phyloP scores from a whole-genome alignment of 805 yeast genomes.

The Sungouiella thailandica region DNA sequence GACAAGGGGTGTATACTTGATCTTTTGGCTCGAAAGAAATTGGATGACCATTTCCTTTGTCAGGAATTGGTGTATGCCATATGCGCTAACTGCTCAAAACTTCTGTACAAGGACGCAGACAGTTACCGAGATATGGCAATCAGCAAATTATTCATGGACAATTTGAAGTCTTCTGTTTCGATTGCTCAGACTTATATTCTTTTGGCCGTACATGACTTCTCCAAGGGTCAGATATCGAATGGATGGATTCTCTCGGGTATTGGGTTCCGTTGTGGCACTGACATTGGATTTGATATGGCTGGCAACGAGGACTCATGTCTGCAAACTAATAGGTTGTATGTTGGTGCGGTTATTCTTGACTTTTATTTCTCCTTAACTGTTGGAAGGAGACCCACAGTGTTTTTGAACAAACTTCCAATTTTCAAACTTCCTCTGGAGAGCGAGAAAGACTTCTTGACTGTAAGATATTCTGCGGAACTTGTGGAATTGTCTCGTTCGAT shows the following conservation, averaged over 20 bases:
- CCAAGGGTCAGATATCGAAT: constrained; percentile 13
- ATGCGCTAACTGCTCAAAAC: constrained; percentile 9
- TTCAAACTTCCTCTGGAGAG: constrained; percentile 11
- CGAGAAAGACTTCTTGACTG: constrained; percentile 7
- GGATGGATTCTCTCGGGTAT: constrained; percentile 15
- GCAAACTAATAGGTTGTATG: constrained; percentile 8
- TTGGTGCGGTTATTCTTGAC: constrained; percentile 12
- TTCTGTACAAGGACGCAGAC: constrained; percentile 11
- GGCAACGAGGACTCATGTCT: constrained; percentile 1
- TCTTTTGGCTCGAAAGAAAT: constrained; percentile 8
- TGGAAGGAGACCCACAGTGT: constrained; percentile 10
- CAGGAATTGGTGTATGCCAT: constrained; percentile 12
- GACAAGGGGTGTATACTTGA: constrained; percentile 8
- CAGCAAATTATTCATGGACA: constrained; percentile 6
- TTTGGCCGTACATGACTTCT: constrained; percentile 11
- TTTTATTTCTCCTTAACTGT: constrained; percentile 11
- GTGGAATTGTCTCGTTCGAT: constrained; percentile 12
- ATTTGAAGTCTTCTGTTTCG: constrained; percentile 8
- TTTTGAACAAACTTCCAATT: constrained; percentile 7
- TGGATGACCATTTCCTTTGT: constrained; percentile 7
- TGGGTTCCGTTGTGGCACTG: constrained; percentile 12
- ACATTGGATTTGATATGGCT: constrained; percentile 12
- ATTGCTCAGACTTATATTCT: constrained; percentile 12
- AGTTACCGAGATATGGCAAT: constrained; percentile 9
- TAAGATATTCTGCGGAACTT: constrained; percentile 12